Conservation (phyloP, 2,329 filamentous ascomycete genomes). For the Aureobasidium uvarum region DNA sequence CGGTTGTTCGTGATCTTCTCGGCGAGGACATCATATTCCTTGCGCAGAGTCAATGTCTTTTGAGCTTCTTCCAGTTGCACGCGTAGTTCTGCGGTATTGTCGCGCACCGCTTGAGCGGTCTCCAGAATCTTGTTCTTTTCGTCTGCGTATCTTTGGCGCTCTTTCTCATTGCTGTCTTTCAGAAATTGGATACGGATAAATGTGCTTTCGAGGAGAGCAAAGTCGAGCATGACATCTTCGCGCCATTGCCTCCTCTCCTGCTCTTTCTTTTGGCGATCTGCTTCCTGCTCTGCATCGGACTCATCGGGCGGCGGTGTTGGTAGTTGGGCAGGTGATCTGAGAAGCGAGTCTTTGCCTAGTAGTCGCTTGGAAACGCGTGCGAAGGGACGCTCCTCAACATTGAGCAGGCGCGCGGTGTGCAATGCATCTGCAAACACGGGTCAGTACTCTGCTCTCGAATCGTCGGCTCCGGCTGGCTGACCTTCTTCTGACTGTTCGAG, state of each 20-base stretch:
- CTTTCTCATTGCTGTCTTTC: constrained; percentile 73
- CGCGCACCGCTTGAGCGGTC: constrained; percentile 73
- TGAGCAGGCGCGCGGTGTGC: constrained; percentile 81
- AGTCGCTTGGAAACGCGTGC: constrained; percentile 83
- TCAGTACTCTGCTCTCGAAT: not conserved
- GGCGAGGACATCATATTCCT: constrained; percentile 82
- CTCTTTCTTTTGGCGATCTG: constrained; percentile 51
- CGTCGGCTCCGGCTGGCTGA: constrained; percentile 27
- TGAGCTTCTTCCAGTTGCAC: constrained; percentile 74
- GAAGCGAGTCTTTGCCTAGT: constrained; percentile 64
- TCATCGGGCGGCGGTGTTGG: constrained; percentile 67
- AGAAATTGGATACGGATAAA: constrained; percentile 87
- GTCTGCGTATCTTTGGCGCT: constrained; percentile 77
- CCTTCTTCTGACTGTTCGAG: constrained; percentile 71
- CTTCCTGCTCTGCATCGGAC: constrained; percentile 46
- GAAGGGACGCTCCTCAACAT: constrained; percentile 90
- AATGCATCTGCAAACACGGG: constrained; percentile 61
- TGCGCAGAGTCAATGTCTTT: constrained; percentile 71
- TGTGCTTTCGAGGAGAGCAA: constrained; percentile 81
- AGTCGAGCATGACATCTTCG: constrained; percentile 83
- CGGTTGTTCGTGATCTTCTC: constrained; percentile 82
- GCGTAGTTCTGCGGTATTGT: constrained; percentile 69
- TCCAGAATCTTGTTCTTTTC: constrained; percentile 76
- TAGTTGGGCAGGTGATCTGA: constrained; percentile 56
- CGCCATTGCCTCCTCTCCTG: constrained; percentile 66